Evolutionary conservation across 1,139 yeast genomes (phyloP).

Genomic region (Suhomyces guaymorum): DNA sequence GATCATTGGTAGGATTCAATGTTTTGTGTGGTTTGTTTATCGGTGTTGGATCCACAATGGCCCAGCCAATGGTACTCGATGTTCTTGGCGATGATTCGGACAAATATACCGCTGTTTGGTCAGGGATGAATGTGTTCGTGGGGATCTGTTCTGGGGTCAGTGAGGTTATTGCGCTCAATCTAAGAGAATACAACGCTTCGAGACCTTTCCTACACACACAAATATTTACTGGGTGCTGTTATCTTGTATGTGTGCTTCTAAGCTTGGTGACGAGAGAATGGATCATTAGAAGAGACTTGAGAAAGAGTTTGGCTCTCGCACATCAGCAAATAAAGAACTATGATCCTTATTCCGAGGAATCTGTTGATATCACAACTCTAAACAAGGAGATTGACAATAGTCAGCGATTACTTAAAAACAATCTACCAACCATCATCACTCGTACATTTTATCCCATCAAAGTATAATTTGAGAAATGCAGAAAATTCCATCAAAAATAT

Average conservation of each 20-base stretch:
- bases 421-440: no score
- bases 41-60: constrained; percentile 68
- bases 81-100: constrained; percentile 36
- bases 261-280: constrained; percentile 36
- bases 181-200: constrained; percentile 28
- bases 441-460: no score
- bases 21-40: constrained; percentile 53
- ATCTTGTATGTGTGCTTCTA: constrained; percentile 34
- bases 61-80: constrained; percentile 61
- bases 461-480: no score
- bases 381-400: no score
- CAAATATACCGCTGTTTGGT: constrained; percentile 61
- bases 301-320: constrained; percentile 16
- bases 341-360: no score
- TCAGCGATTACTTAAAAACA: no score
- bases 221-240: constrained; percentile 56
- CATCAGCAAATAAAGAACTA: no score
- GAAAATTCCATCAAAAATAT: no score
- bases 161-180: constrained; percentile 49
- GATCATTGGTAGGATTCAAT: constrained; percentile 53
- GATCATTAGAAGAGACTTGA: constrained; percentile 23
- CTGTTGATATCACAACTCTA: no score
- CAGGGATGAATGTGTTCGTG: constrained; percentile 52
- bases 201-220: constrained; percentile 61
- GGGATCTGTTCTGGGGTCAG: constrained; percentile 48